Base-by-base conservation (phyloP, 1,284 basidiomycete genomes). In the Leccinum fuscescens region DNA sequence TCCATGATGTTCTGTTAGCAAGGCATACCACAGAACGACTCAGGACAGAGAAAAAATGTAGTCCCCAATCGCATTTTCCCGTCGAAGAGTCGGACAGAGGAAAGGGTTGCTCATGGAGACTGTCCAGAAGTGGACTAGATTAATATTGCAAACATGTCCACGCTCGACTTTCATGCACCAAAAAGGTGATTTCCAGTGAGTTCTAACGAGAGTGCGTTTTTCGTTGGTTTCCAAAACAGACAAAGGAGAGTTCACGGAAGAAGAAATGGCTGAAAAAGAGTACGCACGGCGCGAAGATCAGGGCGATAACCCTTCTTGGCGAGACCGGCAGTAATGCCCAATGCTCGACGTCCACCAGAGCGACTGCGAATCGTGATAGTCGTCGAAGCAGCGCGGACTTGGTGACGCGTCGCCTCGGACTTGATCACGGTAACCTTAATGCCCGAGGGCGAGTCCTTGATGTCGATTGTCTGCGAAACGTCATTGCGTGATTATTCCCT, bases 101-200 rank as follows among this genome's bases (percentile, higher is more conserved):
- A 54, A 46, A 62, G 64, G 54, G 60, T 65, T 35, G 62, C 56
- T 61, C 53, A 65, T 62, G 62, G 67, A 52, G 69, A 74, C 64
- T 42, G 58, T 64, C 72, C 62, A 57, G n/a, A 62, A 62, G 9
- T 35, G 60, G 61, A 65, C 61, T 11, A 37, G 2, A 72, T 82
- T 77, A 63, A 80, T 92, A 74, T 92, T 84, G 89, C 89, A 92
- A 82, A 85, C 88, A 78, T 89, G 86, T 91, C 90, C 88, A 90
- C 89, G 83, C 90, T 89, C 88, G 82, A 78, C 88, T 81, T 86
- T 90, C 88, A 86, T 85, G 73, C 75, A 77, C 80, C 79, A 77
- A 66, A 71, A 37, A 52, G 76, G 80, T 75, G 67, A 64, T 73
- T 80, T 90, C 88, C 88, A 85, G 88, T 78, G 84, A 86, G 83